A percentile compares a stretch with the other conserved stretches of the same genome.
phyloP scores from a whole-genome alignment of 495 filamentous ascomycete species.

The Penicillium herquei region DNA sequence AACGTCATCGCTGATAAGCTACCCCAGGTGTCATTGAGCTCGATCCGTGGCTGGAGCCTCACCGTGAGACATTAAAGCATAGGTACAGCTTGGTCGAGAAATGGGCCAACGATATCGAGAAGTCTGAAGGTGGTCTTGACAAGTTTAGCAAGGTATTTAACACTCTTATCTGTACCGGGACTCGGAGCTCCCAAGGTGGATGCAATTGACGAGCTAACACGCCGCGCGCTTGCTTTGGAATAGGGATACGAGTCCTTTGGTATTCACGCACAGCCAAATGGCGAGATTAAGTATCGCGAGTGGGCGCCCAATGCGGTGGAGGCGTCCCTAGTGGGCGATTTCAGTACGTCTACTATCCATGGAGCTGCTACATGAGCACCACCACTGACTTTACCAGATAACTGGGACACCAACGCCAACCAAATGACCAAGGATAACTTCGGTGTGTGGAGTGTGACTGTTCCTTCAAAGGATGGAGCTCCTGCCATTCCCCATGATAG shows the following conservation, averaged over 20 bases:
- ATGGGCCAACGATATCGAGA: constrained; percentile 82
- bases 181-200: neutral
- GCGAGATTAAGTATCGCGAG: constrained; percentile 88
- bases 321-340: constrained; percentile 91
- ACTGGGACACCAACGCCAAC: constrained; percentile 79
- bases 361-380: constrained; percentile 5
- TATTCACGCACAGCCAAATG: constrained; percentile 72
- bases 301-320: constrained; percentile 89
- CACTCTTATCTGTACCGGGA: too few relatives aligned
- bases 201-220: neutral
- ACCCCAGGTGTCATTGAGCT: constrained; percentile 74
- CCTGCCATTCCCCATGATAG: constrained; percentile 87
- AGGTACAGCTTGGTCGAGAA: constrained; percentile 78
- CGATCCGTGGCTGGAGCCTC: constrained; percentile 88
- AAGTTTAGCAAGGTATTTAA: constrained; percentile 79
- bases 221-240: neutral
- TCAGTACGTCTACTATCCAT: constrained; percentile 61
- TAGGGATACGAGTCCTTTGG: constrained; percentile 82
- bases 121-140: constrained; percentile 84
- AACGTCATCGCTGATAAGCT: neutral
- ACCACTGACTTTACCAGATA: constrained; percentile 59
- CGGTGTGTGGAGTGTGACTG: constrained; percentile 82
- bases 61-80: constrained; percentile 70
- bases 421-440: constrained; percentile 81
- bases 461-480: constrained; percentile 72